Evolutionary conservation across 768 basidiomycete species (phyloP), one percentile per base, ranked within the genome.

Genomic region (Ramaria rubella): DNA sequence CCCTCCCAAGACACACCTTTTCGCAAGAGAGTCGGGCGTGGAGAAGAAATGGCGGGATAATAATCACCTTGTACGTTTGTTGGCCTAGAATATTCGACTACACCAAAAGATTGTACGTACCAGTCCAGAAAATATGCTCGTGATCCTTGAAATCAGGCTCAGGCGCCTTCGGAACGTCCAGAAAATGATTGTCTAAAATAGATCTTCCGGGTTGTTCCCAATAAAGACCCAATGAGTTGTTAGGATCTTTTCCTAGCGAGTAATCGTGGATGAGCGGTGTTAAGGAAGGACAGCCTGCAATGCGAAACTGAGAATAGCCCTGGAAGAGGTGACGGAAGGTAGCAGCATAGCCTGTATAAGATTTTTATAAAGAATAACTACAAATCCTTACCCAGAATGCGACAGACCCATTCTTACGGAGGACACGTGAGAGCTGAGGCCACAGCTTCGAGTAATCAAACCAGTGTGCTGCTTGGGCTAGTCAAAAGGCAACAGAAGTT

Each of bases 401-500:
- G 11, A 81, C 81, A 1, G 80, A 83, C 2, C 87, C 90, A 15
- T 80, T 77, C 7, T 73, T 75, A 49, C 78, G 73, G 40, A 91
- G 69, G 7, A 86, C 76, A 3, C 85, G 74, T 11, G 75, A 73
- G 0, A 81, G 71, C 68, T 90, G 85, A 3, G 77, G 79, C 87
- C 88, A 92, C 6, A 86, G 74, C 61, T 77, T 80, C 5, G 69
- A 67, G 78, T 83, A 87, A 62, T 90, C 77, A 63, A 91, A 92
- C 88, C 89, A 90, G 64, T 92, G 90, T 2, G 81, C 81, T 0
- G 89, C 82, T 69, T 89, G 89, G 1, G 86, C 89, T 88, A 49
- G 3, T n/a, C 4, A 12, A 29, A 58, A 26, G 27, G 40, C 5
- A 40, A 24, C 12, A 27, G n/a, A 40, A 27, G 7, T 17, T 12